Conservation (phyloP, 75 land plant species). For the Adiantum capillusveneris region DNA sequence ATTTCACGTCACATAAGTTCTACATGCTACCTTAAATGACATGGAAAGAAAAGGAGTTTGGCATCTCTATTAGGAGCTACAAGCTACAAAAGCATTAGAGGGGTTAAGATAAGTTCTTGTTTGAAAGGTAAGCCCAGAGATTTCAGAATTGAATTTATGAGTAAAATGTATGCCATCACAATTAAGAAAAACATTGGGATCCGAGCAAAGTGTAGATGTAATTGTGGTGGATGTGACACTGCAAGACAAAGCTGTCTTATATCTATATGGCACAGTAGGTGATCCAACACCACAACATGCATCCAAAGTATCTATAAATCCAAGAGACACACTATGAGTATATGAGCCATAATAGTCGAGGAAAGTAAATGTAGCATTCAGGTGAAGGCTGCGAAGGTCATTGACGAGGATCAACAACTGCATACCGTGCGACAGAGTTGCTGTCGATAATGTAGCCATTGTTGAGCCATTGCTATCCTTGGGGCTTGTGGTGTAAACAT, state of each 20-base stretch:
- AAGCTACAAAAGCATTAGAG: too few relatives aligned
- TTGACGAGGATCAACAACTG: background rate
- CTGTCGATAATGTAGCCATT: background rate
- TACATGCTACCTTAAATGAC: too few relatives aligned
- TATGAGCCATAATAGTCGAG: background rate
- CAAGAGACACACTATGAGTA: background rate
- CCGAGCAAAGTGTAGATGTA: constrained; percentile 14
- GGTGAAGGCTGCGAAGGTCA: background rate
- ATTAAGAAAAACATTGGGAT: constrained; percentile 30
- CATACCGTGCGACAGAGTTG: background rate
- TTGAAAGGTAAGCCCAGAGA: background rate
- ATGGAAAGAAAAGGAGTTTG: too few relatives aligned
- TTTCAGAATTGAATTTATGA: constrained; percentile 7
- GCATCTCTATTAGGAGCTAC: too few relatives aligned
- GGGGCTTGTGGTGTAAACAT: background rate
- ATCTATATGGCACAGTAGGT: background rate
- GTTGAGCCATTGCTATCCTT: background rate
- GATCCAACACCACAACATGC: constrained; percentile 6
- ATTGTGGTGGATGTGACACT: background rate
- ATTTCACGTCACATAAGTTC: too few relatives aligned
- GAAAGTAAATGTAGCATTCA: background rate
- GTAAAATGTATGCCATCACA: constrained; percentile 73
- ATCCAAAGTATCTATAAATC: background rate
- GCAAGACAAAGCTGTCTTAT: background rate
- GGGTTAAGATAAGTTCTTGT: background rate